Percentiles rank a stretch among this genome's conserved stretches.
These are phyloP conservation scores for Xylaria sp. DNA, from an alignment of 2,329 filamentous ascomycete genomes.

Conservation along the genomic window DNA sequence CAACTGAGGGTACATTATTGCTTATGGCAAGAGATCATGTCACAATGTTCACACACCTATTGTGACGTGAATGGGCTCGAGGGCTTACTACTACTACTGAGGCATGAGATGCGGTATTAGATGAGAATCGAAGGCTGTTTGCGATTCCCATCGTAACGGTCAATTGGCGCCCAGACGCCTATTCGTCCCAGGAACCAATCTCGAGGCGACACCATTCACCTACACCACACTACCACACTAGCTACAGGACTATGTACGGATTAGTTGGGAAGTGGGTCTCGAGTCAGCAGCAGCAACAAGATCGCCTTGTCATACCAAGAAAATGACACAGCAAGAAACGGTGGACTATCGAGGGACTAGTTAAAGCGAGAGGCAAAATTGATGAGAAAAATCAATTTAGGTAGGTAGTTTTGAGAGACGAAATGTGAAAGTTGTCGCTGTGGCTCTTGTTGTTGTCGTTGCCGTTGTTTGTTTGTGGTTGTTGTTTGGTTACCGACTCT, in stretches of 20 bases:
- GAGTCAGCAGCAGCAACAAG: conserved; percentile 17
- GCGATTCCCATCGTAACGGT: neutral
- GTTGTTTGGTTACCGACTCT: neutral
- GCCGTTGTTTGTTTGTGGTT: neutral
- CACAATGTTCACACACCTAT: neutral
- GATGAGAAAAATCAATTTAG: neutral
- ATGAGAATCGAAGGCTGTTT: neutral
- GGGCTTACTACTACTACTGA: neutral
- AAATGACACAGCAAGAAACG: conserved; percentile 2
- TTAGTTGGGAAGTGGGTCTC: conserved; percentile 1
- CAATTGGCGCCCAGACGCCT: neutral
- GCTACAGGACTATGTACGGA: neutral
- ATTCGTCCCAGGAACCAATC: neutral
- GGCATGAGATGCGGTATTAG: neutral
- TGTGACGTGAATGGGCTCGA: neutral
- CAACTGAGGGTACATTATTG: neutral
- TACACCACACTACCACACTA: neutral
- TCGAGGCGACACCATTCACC: neutral
- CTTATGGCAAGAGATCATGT: neutral
- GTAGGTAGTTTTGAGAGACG: neutral
- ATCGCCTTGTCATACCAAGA: conserved; percentile 9
- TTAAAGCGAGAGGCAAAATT: conserved; percentile 1
- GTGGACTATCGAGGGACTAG: conserved; percentile 7
- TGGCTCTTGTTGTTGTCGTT: neutral
- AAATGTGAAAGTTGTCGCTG: neutral